Conservation (phyloP, 768 basidiomycete genomes). For the Suillus occidentalis region DNA sequence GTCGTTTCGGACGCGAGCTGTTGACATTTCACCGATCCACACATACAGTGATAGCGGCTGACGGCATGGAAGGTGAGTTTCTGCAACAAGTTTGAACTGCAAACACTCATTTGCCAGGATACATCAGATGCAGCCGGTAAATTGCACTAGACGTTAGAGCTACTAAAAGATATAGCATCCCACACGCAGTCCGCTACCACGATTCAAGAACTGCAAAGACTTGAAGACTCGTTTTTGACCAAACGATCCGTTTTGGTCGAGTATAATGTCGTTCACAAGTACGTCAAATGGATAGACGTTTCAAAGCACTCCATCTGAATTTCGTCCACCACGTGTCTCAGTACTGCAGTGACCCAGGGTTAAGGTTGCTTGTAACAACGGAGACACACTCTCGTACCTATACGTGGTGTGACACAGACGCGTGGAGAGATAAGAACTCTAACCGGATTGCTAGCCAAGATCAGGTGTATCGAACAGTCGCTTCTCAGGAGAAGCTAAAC, state of each 20-base stretch:
- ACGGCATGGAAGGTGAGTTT: too few relatives aligned
- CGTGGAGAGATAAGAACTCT: neutral
- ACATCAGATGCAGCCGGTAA: too few relatives aligned
- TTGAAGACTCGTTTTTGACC: too few relatives aligned
- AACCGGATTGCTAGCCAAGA: neutral
- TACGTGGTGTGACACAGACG: too few relatives aligned
- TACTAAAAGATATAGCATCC: neutral
- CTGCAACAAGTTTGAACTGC: too few relatives aligned
- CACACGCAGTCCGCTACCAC: neutral
- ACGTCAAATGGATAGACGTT: neutral
- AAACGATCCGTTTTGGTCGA: neutral
- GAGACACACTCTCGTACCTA: too few relatives aligned
- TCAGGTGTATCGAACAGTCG: neutral
- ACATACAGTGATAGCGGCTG: too few relatives aligned
- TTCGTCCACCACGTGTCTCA: neutral
- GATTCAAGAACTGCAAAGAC: too few relatives aligned
- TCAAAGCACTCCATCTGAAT: neutral
- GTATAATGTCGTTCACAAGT: neutral
- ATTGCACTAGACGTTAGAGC: too few relatives aligned
- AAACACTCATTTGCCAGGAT: too few relatives aligned
- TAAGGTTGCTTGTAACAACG: neutral
- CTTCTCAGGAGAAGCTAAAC: neutral
- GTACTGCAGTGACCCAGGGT: neutral
- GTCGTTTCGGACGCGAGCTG: too few relatives aligned
- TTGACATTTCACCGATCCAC: too few relatives aligned